Evolutionary conservation across 352 stramenopile genomes (phyloP).

Genomic region (Globisporangium nagaii): DNA sequence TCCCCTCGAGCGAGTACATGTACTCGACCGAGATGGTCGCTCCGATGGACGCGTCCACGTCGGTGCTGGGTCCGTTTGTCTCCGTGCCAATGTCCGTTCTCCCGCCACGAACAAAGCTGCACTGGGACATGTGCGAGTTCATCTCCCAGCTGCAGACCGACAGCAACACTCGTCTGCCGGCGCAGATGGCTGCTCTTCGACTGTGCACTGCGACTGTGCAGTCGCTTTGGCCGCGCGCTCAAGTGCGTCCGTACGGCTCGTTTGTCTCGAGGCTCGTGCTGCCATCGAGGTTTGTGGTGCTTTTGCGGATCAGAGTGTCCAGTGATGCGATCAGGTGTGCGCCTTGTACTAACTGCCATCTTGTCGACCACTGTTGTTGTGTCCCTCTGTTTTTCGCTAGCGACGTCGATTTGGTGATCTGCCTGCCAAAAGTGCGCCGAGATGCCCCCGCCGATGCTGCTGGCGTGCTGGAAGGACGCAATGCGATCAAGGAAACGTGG

Average conservation of each 20-base stretch:
- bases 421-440: slow-evolving; percentile 94
- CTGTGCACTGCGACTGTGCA: slow-evolving; percentile 81
- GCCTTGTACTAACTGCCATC: too few species aligned
- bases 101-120: slow-evolving; percentile 76
- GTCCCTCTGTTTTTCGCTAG: slow-evolving; percentile 16
- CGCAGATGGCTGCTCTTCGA: slow-evolving; percentile 69
- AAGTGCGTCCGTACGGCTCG: slow-evolving; percentile 96
- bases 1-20: slow-evolving; percentile 25
- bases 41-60: slow-evolving; percentile 28
- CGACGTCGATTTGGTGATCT: slow-evolving; percentile 97
- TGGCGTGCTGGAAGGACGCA: slow-evolving; percentile 95
- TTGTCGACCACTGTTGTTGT: too few species aligned
- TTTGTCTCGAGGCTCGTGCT: slow-evolving; percentile 95
- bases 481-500: slow-evolving; percentile 98
- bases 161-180: slow-evolving; percentile 55
- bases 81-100: slow-evolving; percentile 81
- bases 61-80: slow-evolving; percentile 69
- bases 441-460: slow-evolving; percentile 93
- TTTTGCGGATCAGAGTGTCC: background rate
- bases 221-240: slow-evolving; percentile 91
- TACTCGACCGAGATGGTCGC: slow-evolving; percentile 34
- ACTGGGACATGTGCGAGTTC: slow-evolving; percentile 88
- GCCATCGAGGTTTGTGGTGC: slow-evolving; percentile 71
- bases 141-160: slow-evolving; percentile 73
- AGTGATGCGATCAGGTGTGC: too few species aligned